These are phyloP conservation scores for Taphrina deformans DNA, from an alignment of 1,139 yeast genomes.

Conservation along the genomic window DNA sequence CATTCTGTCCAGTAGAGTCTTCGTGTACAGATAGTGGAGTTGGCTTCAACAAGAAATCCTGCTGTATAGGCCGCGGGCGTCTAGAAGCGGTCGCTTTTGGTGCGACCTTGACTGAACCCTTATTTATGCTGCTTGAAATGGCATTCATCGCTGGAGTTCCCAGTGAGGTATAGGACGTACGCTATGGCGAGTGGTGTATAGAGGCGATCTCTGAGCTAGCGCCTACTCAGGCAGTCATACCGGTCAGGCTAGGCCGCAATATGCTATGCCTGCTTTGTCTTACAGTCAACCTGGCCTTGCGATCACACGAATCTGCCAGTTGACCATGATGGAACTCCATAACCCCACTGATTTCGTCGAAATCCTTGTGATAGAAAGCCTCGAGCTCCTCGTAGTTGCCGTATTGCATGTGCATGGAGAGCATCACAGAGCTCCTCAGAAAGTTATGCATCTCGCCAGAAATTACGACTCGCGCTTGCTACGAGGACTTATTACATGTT, in stretches of 20 bases:
- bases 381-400: too few relatives aligned
- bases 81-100: conserved; percentile 14
- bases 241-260: too few relatives aligned
- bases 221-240: too few relatives aligned
- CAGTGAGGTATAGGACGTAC: neutral
- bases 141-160: conserved; percentile 2
- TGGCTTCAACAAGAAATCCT: neutral
- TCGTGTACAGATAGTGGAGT: neutral
- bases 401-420: neutral
- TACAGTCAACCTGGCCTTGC: too few relatives aligned
- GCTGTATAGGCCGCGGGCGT: conserved; percentile 1
- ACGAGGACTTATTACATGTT: too few relatives aligned
- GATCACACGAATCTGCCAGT: too few relatives aligned
- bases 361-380: too few relatives aligned
- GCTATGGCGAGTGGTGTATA: too few relatives aligned
- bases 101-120: conserved; percentile 29
- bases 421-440: neutral
- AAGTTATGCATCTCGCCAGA: neutral
- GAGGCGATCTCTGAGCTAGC: too few relatives aligned
- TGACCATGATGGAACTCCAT: too few relatives aligned
- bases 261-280: too few relatives aligned
- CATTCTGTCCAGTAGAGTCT: neutral
- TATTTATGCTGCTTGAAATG: conserved; percentile 25
- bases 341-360: too few relatives aligned
- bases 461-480: neutral